Base-by-base conservation (phyloP, 345 rosid species). In the Raphanus raphanistrum region DNA sequence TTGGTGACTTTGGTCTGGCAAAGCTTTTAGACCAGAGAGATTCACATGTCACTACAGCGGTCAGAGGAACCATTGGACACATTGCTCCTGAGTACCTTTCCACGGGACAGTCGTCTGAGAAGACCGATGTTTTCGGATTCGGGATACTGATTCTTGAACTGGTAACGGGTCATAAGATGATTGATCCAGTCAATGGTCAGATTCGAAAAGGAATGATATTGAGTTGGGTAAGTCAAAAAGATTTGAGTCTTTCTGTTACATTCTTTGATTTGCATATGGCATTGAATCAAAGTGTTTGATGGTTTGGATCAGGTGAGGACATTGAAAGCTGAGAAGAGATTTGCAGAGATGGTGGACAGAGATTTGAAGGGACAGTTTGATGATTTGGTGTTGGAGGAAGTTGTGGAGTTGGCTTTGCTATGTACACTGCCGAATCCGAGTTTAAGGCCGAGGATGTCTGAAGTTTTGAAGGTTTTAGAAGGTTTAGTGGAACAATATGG, bases 11-110 rank as follows among this genome's bases (percentile, higher is more conserved):
- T 72, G 98, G 98, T 32, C 90, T 94, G 0, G 98, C 98, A 9
- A 94, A 94, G 82, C 85, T 94, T 64, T 73, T 94, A 68, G 98
- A 95, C 79, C 82, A 83, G 70, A 83, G 89, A 73, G 98, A 92
- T 79, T 90, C 98, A 11, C 98, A 94, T 60, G 96, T 94, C 62
- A 94, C 98, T 2, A 90, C 99, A 1, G 98, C 98, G 0, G 98
- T 95, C 1, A 87, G 98, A 64, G 99, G 99, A 17, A 95, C 99
- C 1, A 90, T 92, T 9, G 98, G 98, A 48, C 98, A 94, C 70
- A 94, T 94, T 36, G 98, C 98, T 16, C 98, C 98, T 0, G 98
- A 94, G 82, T 94, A 94, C 82, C 97, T 94, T 60, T 94, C 97
- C 28, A 94, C 98, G 0, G 97, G 98, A 59, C 98, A 94, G 55